These are phyloP conservation scores for Wakefieldia striispora DNA, from an alignment of 768 basidiomycete genomes.

Conservation along the genomic window DNA sequence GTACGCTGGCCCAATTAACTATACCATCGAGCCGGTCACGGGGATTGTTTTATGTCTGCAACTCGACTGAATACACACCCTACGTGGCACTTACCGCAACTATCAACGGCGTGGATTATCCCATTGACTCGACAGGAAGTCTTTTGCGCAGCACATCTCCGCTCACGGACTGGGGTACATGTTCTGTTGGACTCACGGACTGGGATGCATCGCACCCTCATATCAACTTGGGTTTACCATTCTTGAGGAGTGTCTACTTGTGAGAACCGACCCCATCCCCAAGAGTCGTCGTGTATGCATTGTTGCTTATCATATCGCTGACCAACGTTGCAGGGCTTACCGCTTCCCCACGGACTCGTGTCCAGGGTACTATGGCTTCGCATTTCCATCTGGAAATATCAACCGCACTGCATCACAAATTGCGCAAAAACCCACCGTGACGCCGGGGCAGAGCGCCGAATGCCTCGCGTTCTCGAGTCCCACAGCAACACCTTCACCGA, in stretches of 20 bases:
- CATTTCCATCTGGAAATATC: constrained; percentile 24
- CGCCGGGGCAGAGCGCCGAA: no score
- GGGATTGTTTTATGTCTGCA: no score
- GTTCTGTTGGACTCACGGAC: constrained; percentile 8
- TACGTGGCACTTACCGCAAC: constrained; percentile 21
- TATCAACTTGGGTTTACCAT: constrained; percentile 9
- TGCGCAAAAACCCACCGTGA: constrained; percentile 18
- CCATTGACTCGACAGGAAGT: constrained; percentile 19
- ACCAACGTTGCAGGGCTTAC: constrained; percentile 19
- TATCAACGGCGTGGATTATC: constrained; percentile 28
- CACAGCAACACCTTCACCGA: constrained; percentile 12
- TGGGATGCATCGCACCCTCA: background rate
- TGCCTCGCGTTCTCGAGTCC: constrained; percentile 14
- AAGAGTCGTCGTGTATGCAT: no score
- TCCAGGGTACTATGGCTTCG: constrained; percentile 28
- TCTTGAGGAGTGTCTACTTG: constrained; percentile 18
- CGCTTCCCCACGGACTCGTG: constrained; percentile 28
- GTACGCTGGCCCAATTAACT: constrained; percentile 14
- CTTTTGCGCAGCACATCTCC: constrained; percentile 10
- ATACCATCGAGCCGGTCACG: no score
- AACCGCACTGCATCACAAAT: constrained; percentile 21
- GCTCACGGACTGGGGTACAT: constrained; percentile 10
- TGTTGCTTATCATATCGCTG: background rate
- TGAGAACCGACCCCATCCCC: background rate
- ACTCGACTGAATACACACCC: no score